Evolutionary conservation across 2,329 filamentous ascomycete species (phyloP), one percentile per base, ranked within the genome.

Genomic region (Penicillium paneum): DNA sequence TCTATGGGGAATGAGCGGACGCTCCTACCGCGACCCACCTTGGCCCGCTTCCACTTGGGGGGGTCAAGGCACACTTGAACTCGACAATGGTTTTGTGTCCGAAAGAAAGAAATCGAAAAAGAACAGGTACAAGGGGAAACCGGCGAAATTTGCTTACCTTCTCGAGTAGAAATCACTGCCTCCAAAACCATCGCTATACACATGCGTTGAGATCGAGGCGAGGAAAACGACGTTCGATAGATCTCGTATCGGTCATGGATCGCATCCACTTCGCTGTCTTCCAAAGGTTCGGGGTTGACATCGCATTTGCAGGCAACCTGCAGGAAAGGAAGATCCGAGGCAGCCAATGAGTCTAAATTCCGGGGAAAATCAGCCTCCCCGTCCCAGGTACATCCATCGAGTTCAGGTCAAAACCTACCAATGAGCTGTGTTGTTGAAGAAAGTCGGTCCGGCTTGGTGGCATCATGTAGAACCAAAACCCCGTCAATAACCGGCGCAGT

Each of bases 221-320:
- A 83, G 54, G 84, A 83, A 40, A 82, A 77, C 6, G 90, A 90
- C 28, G 89, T 87, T 68, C 89, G 87, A 69, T 91, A 88, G 50
- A 87, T 84, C 58, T 85, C 83, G 58, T 93, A 81, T 63, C 84
- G 88, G 15, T 87, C 81, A 56, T 87, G 82, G 83, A 84, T 79
- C 13, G 87, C 83, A 66, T 93, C 85, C 52, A 95, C 80, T 68
- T 90, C 83, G 67, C 88, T 86, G 55, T 84, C 78, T 54, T 83
- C 81, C 58, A 44, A 21, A 34, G 52, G 46, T 32, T 54, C 52
- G 3, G 87, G 83, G 44, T 87, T 85, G 47, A 85, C 83, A 71
- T 97, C 93, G 77, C 90, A 96, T 79, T 97, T 97, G 72, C 87
- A 93, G 52, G 91, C 90, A 48, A 95, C 89, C 39, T 97, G 82